Evolutionary conservation across 176 grass and related monocot genomes (phyloP).

Genomic region (Carex scoparia): DNA sequence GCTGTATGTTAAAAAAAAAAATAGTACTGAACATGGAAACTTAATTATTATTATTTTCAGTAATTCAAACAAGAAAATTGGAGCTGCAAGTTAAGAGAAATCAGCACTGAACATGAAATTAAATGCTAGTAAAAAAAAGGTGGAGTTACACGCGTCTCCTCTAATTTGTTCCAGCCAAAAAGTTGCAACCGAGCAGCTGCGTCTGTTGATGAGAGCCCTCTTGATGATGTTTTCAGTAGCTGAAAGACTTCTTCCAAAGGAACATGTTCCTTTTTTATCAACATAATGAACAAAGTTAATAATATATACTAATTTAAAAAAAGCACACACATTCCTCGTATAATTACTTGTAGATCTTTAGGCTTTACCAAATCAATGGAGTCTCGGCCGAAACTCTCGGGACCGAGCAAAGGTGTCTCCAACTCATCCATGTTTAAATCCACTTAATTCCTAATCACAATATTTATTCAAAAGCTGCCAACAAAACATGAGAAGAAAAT

Average conservation of each 20-base stretch:
- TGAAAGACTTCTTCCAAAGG: conserved; percentile 56
- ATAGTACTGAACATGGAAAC: not conserved
- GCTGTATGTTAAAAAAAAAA: not conserved
- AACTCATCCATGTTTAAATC: conserved; percentile 41
- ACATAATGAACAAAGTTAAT: not conserved
- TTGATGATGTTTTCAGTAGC: conserved; percentile 36
- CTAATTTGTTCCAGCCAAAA: conserved; percentile 63
- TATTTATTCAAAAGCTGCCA: conserved; percentile 6
- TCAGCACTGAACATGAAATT: not conserved
- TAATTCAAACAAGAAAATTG: not conserved
- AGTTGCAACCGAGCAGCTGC: conserved; percentile 48
- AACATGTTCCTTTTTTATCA: conserved; percentile 36
- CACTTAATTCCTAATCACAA: not conserved
- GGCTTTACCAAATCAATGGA: conserved; percentile 53
- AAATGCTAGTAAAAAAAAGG: not conserved
- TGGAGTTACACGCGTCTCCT: conserved; percentile 60
- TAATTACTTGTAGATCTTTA: not conserved
- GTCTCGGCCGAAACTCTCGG: conserved; percentile 34
- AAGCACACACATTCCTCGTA: not conserved
- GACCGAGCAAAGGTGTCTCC: conserved; percentile 44
- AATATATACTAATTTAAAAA: not conserved
- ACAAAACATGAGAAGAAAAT: not conserved
- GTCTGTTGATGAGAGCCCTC: conserved; percentile 49
- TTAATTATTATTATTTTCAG: conserved; percentile 50
- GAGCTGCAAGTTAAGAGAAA: not conserved